Evolutionary conservation across 1,284 basidiomycete species (phyloP), one percentile per base, ranked within the genome.

Genomic region (Ustilago trichophora): DNA sequence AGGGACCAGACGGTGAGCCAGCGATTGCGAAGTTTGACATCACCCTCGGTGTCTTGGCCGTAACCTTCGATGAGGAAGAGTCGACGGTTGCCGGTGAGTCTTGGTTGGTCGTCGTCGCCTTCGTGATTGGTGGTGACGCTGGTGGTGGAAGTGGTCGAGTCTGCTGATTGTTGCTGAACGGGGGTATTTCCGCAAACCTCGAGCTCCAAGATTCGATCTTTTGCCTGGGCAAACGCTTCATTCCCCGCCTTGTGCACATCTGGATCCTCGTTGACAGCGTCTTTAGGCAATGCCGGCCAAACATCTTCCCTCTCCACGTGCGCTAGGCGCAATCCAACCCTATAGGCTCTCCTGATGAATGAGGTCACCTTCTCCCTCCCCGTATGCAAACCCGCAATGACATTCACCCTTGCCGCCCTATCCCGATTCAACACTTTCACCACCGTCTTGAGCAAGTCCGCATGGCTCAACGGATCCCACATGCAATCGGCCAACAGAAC

Each of bases 401-500:
- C 72, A 42, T 76, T 62, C 7, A 80, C 67, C 8, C 73, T 60
- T 2, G 78, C 72, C 0, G 24, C 32, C 1, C 12, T 13, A 0
- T 64, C 38, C n/a, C 40, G 42, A 6, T 42, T 36, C 18, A 80
- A 48, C 31, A 72, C 54, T 0, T 19, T 25, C 6, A 58, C 35
- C 18, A 80, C 21, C 3, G 72, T 70, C 54, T 73, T 73, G 38
- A 80, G 57, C 34, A 80, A 49, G 29, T 67, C 71, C 10, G 58
- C 58, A 47, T 80, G 78, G 5, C 75, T 75, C 16, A 80, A 56
- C 3, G 71, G 72, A 46, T 80, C 78, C 78, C 78, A 80, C 9
- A 80, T 31, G 29, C 78, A 80, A 45, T 80, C 78, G n/a, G 77
- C 78, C 4, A 80, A 42, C 11, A 80, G 49, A n/a, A 80, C 40